Base-by-base conservation (phyloP, 495 filamentous ascomycete species). In the Neurospora sp. region DNA sequence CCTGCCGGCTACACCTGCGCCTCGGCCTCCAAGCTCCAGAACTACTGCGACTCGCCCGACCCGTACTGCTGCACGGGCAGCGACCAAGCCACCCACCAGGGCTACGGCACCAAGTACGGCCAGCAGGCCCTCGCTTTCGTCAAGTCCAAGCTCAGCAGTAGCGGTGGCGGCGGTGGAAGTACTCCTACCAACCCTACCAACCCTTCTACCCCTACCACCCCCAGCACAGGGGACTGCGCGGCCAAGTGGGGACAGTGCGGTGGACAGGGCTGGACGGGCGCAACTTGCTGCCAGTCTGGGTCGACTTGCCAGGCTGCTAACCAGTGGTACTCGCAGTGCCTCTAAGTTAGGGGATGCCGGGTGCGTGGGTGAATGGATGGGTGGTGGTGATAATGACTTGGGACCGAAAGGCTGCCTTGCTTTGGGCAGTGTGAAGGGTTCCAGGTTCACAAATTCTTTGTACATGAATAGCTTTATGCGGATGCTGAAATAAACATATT, bases 61-160 rank as follows among this genome's bases (percentile, higher is more conserved):
- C 89, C 89, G 11, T 90, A 89, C 79, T 91, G 89, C 84, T 90
- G 88, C 82, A 89, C 85, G 69, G 89, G 89, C 71, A 89, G 80
- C 79, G 81, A 90, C 75, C 83, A 82, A 7, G 83, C 83, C 72
- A 84, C 84, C 7, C 89, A 90, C 78, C 84, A 89, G 78, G 84
- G 85, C 12, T 91, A 91, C 74, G 88, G 85, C 41, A 78, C 77
- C 70, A 85, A 88, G 76, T 91, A 91, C 77, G 89, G 89, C n/a
- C 76, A 83, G 69, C 82, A 84, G 74, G 89, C 89, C 9, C 76
- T 90, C 6, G 75, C 81, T 9, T 91, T 91, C 70, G 81, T 89
- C 75, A 86, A 86, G 77, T 78, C 71, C 76, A 84, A 87, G 76
- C 76, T 80, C 39, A 75, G 16, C 66, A 18, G 11, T 38, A 35